A percentile compares a stretch with the other conserved stretches of the same genome.
phyloP scores from a whole-genome alignment of 106 monocot genomes.

The Narthecium ossifragum region DNA sequence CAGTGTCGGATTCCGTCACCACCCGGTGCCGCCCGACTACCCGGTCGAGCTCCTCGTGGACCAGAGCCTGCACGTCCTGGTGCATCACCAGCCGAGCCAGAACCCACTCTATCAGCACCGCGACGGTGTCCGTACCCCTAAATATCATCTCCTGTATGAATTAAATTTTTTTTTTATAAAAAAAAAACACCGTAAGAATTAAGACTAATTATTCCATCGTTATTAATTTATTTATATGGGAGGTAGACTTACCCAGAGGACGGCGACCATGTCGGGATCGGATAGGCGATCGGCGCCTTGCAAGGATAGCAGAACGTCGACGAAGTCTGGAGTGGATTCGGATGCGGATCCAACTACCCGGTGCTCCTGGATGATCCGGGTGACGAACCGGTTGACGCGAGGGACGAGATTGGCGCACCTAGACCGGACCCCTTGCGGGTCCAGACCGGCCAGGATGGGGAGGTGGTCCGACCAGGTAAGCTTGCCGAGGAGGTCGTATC shows the following conservation, averaged over 20 bases:
- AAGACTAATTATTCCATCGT: background rate
- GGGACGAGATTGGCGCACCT: constrained; percentile 44
- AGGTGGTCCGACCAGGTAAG: constrained; percentile 67
- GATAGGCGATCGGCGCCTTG: constrained; percentile 34
- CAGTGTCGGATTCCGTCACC: constrained; percentile 34
- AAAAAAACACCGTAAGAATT: background rate
- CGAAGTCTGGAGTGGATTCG: constrained; percentile 23
- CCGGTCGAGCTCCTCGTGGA: constrained; percentile 46
- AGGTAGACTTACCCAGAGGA: constrained; percentile 62
- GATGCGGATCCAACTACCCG: background rate
- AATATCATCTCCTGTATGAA: constrained; percentile 74
- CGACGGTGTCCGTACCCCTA: constrained; percentile 73
- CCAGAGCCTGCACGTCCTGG: constrained; percentile 39
- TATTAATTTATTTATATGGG: background rate
- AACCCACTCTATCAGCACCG: constrained; percentile 68
- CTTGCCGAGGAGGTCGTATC: constrained; percentile 50
- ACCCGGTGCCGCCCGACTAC: constrained; percentile 26
- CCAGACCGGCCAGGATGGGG: constrained; percentile 24
- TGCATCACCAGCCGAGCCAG: constrained; percentile 56
- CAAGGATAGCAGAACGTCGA: constrained; percentile 52
- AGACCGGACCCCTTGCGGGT: constrained; percentile 39
- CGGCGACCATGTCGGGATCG: constrained; percentile 51
- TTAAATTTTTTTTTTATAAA: background rate
- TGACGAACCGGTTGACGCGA: constrained; percentile 44
- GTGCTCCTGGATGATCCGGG: constrained; percentile 49